Evolutionary conservation across 2,329 filamentous ascomycete species (phyloP), one percentile per base, ranked within the genome.

Genomic region (Neophaeococcomyces mojaviensis): DNA sequence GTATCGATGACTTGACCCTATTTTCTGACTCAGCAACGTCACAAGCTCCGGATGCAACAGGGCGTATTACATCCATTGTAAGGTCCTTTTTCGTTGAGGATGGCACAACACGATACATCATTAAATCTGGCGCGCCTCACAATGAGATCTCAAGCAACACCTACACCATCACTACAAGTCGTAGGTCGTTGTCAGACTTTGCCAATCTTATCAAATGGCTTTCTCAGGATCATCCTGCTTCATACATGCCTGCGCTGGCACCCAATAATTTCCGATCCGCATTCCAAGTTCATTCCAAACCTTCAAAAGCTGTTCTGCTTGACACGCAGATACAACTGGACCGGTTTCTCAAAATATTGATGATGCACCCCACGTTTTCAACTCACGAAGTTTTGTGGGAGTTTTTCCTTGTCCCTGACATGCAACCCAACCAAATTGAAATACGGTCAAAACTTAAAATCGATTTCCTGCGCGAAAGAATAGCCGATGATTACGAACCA

Each of bases 351-450:
- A 87, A 86, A 54, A 87, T 88, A 15, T 76, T 98, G 52, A 74
- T 98, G 20, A 75, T 79, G 7, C 92, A 98, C 60, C 85, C 90
- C 3, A 97, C 92, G 0, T 96, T 98, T 61, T 79, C 88, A 0
- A 95, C 87, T 0, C 94, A 98, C 60, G 92, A 98, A 68, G 88
- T 97, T 77, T 76, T 98, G 2, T 98, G 92, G 94, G 92, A 98
- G 59, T 98, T 98, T 68, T 95, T 98, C 66, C 76, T 98, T 1
- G 89, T 98, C 10, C 92, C 92, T 1, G 92, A 98, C 56, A 79
- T 98, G 40, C 87, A 95, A 61, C 77, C 86, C 0, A 81, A 88
- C 16, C 88, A 89, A 78, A 90, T 97, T 75, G 84, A 86, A 44
- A 84, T 94, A 63, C 80, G 92, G 40, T 94, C 86, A 52, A 81